Percentiles rank a stretch among this genome's conserved stretches.
Conservation (phyloP, 1,284 basidiomycete genomes). For the Ceratobasidium sp. region DNA sequence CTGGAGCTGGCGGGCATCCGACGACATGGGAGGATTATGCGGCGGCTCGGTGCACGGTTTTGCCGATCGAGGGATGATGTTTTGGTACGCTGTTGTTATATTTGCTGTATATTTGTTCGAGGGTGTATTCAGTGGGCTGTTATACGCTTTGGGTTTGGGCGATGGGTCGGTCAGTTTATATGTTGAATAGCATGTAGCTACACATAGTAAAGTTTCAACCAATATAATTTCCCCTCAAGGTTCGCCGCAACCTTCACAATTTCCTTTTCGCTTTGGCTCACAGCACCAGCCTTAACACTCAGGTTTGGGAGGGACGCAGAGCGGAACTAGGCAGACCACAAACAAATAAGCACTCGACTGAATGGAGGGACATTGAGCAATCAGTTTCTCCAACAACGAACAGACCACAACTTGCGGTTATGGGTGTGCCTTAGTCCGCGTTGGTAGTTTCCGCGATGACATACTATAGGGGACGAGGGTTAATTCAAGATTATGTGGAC, state of each 20-base stretch:
- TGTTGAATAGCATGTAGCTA: background rate
- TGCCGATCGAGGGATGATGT: background rate
- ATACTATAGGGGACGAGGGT: conserved; percentile 15
- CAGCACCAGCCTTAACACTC: conserved; percentile 42
- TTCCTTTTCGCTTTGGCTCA: conserved; percentile 41
- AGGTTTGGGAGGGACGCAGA: conserved; percentile 44
- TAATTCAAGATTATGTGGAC: background rate
- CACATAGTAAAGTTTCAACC: background rate
- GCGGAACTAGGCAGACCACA: conserved; percentile 39
- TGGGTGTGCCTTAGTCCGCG: conserved; percentile 34
- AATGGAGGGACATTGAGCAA: conserved; percentile 10
- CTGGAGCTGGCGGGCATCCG: background rate
- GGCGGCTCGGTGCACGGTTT: too few relatives aligned
- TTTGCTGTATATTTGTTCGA: background rate
- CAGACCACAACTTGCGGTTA: conserved; percentile 30
- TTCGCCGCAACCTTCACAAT: conserved; percentile 10
- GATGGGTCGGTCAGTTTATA: background rate
- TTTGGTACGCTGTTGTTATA: background rate
- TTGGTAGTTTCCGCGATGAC: conserved; percentile 47
- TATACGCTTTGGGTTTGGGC: too few relatives aligned
- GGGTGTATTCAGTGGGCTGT: background rate
- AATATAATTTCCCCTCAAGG: background rate
- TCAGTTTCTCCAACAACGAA: conserved; percentile 44
- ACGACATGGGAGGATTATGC: conserved; percentile 7
- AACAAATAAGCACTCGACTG: background rate